phyloP scores from a whole-genome alignment of 805 yeast genomes.

The Zygoascus biomembranicola region DNA sequence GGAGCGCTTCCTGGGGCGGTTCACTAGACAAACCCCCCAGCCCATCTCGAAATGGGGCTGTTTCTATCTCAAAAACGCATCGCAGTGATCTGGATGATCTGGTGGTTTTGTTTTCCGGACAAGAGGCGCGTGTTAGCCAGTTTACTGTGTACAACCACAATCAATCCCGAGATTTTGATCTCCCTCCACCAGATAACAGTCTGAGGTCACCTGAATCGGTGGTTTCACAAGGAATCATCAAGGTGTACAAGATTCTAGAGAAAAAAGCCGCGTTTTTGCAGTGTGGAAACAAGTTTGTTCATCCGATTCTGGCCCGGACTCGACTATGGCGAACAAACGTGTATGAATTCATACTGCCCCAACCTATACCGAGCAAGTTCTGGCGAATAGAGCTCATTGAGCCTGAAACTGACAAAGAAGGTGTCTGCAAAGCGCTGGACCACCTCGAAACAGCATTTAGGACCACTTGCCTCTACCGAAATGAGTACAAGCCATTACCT shows the following conservation, averaged over 20 bases:
- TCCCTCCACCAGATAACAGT: slow-evolving; percentile 8
- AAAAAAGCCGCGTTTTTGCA: slow-evolving; percentile 52
- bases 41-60: background rate
- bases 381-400: slow-evolving; percentile 44
- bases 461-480: slow-evolving; percentile 11
- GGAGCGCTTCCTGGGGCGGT: background rate
- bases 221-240: slow-evolving; percentile 53
- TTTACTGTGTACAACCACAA: slow-evolving; percentile 4
- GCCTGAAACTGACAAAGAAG: slow-evolving; percentile 15
- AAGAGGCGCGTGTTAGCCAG: slow-evolving; percentile 14
- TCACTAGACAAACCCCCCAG: background rate
- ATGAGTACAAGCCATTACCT: background rate
- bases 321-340: slow-evolving; percentile 44
- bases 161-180: slow-evolving; percentile 7
- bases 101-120: slow-evolving; percentile 11
- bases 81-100: slow-evolving; percentile 6
- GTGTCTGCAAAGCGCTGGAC: slow-evolving; percentile 5
- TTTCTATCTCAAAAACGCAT: background rate
- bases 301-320: slow-evolving; percentile 63
- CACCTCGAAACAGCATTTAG: slow-evolving; percentile 11
- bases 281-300: slow-evolving; percentile 56
- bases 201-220: slow-evolving; percentile 19
- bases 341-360: slow-evolving; percentile 50
- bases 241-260: slow-evolving; percentile 50
- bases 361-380: slow-evolving; percentile 67